These are phyloP conservation scores for Gentiana macrophylla DNA, from an alignment of 257 asterid species.

Conservation along the genomic window DNA sequence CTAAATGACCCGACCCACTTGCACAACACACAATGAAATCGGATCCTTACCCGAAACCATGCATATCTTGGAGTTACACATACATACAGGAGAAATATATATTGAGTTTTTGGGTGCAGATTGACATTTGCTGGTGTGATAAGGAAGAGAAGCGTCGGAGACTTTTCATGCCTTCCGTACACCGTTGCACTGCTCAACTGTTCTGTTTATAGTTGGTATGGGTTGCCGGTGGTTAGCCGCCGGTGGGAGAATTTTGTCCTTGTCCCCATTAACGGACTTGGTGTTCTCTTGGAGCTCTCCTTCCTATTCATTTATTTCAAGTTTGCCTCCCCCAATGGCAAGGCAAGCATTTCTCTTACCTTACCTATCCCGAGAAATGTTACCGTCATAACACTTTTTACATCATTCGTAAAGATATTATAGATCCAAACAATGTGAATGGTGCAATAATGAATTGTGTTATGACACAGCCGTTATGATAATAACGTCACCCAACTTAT, in stretches of 20 bases:
- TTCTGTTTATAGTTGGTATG: constrained; percentile 71
- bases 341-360: constrained; percentile 31
- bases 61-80: too few species aligned
- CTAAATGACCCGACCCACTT: too few species aligned
- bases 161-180: constrained; percentile 62
- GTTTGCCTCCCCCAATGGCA: constrained; percentile 32
- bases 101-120: constrained; percentile 20
- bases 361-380: too few species aligned
- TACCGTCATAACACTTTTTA: too few species aligned
- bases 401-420: too few species aligned
- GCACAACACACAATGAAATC: too few species aligned
- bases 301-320: constrained; percentile 41
- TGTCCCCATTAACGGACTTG: constrained; percentile 58
- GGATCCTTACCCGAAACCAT: too few species aligned
- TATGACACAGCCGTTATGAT: too few species aligned
- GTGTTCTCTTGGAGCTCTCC: constrained; percentile 56
- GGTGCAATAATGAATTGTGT: too few species aligned
- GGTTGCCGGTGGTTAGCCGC: constrained; percentile 63
- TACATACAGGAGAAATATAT: not conserved
- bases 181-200: constrained; percentile 53
- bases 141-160: constrained; percentile 47
- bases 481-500: too few species aligned
- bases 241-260: constrained; percentile 67
- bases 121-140: constrained; percentile 46
- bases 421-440: too few species aligned